Conservation (phyloP, 306 rosid species). For the barrel medic (Medicago truncatula) region DNA sequence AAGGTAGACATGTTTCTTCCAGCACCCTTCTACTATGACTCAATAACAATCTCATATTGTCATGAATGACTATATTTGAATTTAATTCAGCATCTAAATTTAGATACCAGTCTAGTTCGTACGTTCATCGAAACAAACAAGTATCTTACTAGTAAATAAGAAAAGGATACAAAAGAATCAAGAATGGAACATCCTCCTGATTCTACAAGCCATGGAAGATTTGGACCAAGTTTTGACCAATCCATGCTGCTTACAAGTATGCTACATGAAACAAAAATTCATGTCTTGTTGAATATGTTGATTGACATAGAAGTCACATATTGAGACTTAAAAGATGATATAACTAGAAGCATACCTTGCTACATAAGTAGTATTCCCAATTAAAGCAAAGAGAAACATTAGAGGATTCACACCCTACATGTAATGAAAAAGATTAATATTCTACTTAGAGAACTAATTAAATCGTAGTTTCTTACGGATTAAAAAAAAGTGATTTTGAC, state of each 20-base stretch:
- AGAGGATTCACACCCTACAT: slow-evolving; percentile 81
- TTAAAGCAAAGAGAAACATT: slow-evolving; percentile 79
- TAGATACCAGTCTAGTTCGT: not conserved
- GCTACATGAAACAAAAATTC: slow-evolving; percentile 46
- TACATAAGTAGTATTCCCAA: slow-evolving; percentile 73
- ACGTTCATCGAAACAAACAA: not conserved
- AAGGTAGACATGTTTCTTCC: slow-evolving; percentile 28
- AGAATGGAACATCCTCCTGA: slow-evolving; percentile 62
- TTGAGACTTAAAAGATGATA: not conserved
- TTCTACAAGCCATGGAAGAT: slow-evolving; percentile 86
- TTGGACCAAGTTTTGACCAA: slow-evolving; percentile 74
- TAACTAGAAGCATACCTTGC: slow-evolving; percentile 58
- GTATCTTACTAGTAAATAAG: not conserved
- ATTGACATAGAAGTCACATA: not conserved
- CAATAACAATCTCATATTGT: not conserved
- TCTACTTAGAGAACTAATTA: too few relatives aligned
- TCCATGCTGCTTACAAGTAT: slow-evolving; percentile 69
- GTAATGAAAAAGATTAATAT: slow-evolving; percentile 12
- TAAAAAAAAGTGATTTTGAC: not conserved
- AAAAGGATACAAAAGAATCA: slow-evolving; percentile 8
- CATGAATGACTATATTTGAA: too few relatives aligned
- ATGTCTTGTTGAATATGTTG: slow-evolving; percentile 22
- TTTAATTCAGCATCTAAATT: too few relatives aligned
- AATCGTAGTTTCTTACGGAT: not conserved
- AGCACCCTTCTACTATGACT: not conserved